Conservation (phyloP, 306 rosid species). For the Cajanus cajan region DNA sequence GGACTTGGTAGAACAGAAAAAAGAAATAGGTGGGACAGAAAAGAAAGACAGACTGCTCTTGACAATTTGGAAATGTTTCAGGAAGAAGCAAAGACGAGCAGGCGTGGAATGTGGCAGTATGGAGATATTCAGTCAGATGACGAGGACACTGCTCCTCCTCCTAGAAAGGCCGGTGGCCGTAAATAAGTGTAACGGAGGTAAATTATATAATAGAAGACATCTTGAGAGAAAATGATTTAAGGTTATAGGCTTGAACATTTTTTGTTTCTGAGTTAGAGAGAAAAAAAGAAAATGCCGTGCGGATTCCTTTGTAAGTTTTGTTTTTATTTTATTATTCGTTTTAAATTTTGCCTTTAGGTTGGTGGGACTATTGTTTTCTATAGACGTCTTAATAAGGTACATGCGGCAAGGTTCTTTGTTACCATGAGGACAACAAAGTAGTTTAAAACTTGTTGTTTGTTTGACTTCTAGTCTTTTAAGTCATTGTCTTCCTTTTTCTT, state of each 20-base stretch:
- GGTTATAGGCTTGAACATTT: conserved; percentile 46
- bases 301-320: conserved; percentile 49
- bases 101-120: conserved; percentile 91
- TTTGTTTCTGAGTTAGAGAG: conserved; percentile 39
- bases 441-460: neutral
- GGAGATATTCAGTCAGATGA: conserved; percentile 92
- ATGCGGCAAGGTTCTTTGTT: conserved; percentile 38
- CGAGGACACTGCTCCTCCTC: conserved; percentile 67
- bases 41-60: conserved; percentile 64
- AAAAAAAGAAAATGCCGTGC: conserved; percentile 40
- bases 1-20: conserved; percentile 87
- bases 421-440: conserved; percentile 26
- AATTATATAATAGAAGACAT: conserved; percentile 42
- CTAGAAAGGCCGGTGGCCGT: conserved; percentile 67
- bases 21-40: conserved; percentile 69
- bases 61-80: conserved; percentile 78
- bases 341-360: conserved; percentile 42
- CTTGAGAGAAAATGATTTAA: conserved; percentile 35
- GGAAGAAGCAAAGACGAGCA: conserved; percentile 65
- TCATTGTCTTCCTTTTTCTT: neutral
- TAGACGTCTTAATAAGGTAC: conserved; percentile 53
- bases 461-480: neutral
- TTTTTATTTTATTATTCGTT: conserved; percentile 21
- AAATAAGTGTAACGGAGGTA: conserved; percentile 45
- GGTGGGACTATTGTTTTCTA: conserved; percentile 45